Conservation (phyloP, 352 stramenopile species). For the Globisporangium perplexum region DNA sequence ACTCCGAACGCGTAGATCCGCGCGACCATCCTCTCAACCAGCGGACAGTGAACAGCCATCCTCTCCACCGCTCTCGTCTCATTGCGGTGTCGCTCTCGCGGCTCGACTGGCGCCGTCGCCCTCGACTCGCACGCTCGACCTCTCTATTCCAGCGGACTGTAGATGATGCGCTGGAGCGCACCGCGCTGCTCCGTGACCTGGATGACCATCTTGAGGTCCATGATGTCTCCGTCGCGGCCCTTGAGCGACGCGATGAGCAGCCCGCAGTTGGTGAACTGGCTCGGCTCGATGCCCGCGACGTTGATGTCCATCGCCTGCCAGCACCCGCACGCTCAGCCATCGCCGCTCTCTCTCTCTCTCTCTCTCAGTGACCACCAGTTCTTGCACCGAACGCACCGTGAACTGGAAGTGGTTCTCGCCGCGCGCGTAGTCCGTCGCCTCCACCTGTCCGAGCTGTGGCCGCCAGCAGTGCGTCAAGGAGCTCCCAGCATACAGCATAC, state of each 20-base stretch:
- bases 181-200: slow-evolving; percentile 79
- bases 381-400: slow-evolving; percentile 34
- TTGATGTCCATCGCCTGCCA: slow-evolving; percentile 59
- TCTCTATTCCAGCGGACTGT: slow-evolving; percentile 78
- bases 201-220: slow-evolving; percentile 87
- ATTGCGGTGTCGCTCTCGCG: not conserved
- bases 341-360: not conserved
- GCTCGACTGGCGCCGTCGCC: not conserved
- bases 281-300: slow-evolving; percentile 67
- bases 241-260: slow-evolving; percentile 81
- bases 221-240: slow-evolving; percentile 60
- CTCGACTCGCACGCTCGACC: not conserved
- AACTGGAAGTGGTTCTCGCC: slow-evolving; percentile 85
- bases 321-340: not conserved
- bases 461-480: not conserved
- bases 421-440: slow-evolving; percentile 47
- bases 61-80: not conserved
- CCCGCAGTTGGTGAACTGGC: slow-evolving; percentile 85
- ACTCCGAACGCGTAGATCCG: not conserved
- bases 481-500: slow-evolving; percentile 21
- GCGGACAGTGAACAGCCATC: not conserved
- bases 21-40: not conserved
- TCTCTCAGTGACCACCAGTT: too few relatives aligned
- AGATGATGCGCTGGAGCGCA: slow-evolving; percentile 79
- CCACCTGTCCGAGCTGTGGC: slow-evolving; percentile 69